phyloP scores from a whole-genome alignment of 345 rosid species.

The Rhizophora mangle region DNA sequence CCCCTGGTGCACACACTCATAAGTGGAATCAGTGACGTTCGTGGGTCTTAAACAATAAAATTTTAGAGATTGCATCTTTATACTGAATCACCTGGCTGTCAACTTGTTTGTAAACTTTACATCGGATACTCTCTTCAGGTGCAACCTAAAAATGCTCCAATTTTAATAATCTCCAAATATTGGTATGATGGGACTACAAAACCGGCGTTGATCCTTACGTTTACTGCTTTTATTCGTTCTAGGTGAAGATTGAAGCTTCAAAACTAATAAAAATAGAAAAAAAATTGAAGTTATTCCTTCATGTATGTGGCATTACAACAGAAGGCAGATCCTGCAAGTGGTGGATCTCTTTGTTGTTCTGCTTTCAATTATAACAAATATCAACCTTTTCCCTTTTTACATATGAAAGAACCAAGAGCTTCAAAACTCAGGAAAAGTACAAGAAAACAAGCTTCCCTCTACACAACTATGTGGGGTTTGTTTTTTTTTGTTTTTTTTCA shows the following conservation, averaged over 20 bases:
- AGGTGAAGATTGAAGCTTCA: no score
- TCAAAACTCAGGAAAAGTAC: constrained; percentile 14
- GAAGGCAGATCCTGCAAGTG: constrained; percentile 10
- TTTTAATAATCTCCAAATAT: neutral
- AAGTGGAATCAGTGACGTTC: constrained; percentile 4
- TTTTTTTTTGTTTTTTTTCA: constrained; percentile 14
- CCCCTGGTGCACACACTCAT: constrained; percentile 12
- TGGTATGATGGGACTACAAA: neutral
- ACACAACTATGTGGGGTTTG: constrained; percentile 8
- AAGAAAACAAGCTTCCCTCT: constrained; percentile 22
- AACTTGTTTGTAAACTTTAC: constrained; percentile 20
- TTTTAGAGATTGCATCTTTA: constrained; percentile 11
- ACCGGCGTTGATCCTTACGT: no score
- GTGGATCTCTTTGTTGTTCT: constrained; percentile 9
- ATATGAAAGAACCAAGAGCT: constrained; percentile 13
- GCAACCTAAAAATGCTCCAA: constrained; percentile 6
- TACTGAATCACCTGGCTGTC: constrained; percentile 6
- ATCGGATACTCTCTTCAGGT: constrained; percentile 13
- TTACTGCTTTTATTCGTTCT: no score
- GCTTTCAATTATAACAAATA: constrained; percentile 24
- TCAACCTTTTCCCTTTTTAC: constrained; percentile 29
- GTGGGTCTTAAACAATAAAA: constrained; percentile 12
- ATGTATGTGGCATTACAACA: constrained; percentile 3
- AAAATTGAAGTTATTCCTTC: constrained; percentile 4
- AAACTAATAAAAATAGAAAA: neutral